phyloP scores from a whole-genome alignment of 768 basidiomycete genomes.

The Mycena pura region DNA sequence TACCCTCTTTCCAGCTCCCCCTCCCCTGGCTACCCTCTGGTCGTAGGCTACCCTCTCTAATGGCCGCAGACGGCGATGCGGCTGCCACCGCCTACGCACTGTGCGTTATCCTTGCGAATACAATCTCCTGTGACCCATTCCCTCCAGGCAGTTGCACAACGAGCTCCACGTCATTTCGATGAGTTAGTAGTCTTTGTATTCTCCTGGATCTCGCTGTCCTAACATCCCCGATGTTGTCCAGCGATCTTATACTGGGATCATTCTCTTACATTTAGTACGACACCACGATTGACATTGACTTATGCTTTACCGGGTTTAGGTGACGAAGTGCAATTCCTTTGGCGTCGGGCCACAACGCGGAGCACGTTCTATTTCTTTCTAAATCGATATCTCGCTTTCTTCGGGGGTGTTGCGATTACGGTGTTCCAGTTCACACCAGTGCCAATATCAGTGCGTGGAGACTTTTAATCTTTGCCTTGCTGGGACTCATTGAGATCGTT shows the following conservation, averaged over 20 bases:
- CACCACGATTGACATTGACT: background rate
- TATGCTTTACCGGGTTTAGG: background rate
- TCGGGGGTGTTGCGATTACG: background rate
- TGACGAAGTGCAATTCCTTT: conserved; percentile 16
- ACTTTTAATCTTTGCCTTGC: too few relatives aligned
- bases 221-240: background rate
- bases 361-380: conserved; percentile 16
- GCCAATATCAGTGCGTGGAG: conserved; percentile 5
- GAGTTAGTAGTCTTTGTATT: background rate
- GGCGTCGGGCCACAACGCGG: conserved; percentile 5
- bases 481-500: background rate
- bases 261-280: conserved; percentile 8
- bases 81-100: background rate
- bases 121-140: too few relatives aligned
- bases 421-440: conserved; percentile 11
- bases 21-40: too few relatives aligned
- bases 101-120: background rate
- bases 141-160: conserved; percentile 4
- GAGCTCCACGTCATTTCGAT: conserved; percentile 8
- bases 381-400: conserved; percentile 20
- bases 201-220: background rate
- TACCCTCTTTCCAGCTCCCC: too few relatives aligned
- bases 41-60: too few relatives aligned
- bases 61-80: too few relatives aligned
- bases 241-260: conserved; percentile 16